Evolutionary conservation across 2,329 filamentous ascomycete genomes (phyloP).

Genomic region (Ophiostoma piceae): DNA sequence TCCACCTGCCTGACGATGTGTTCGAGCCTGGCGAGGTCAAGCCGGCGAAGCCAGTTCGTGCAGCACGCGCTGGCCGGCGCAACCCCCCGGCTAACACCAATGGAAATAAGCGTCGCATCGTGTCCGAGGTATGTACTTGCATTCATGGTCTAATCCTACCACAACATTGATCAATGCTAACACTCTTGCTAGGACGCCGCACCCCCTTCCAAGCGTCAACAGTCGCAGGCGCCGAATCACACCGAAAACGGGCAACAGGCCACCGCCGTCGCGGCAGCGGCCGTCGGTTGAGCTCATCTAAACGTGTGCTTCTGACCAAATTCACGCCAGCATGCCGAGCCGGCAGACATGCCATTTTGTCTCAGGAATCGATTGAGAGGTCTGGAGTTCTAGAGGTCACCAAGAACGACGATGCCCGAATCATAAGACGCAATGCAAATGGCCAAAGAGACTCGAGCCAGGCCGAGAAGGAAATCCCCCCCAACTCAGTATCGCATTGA

Average conservation of each 20-base stretch:
- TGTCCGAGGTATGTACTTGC: slow-evolving; percentile 26
- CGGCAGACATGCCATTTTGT: background rate
- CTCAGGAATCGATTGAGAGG: background rate
- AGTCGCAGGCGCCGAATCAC: slow-evolving; percentile 23
- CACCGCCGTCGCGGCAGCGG: slow-evolving; percentile 17
- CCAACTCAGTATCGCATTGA: background rate
- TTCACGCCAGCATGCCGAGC: background rate
- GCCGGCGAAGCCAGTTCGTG: slow-evolving; percentile 52
- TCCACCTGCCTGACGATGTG: slow-evolving; percentile 82
- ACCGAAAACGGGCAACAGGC: slow-evolving; percentile 30
- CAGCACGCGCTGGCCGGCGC: slow-evolving; percentile 35
- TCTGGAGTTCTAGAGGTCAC: background rate
- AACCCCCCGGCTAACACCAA: slow-evolving; percentile 40
- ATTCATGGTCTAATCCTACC: background rate
- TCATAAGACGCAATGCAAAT: background rate
- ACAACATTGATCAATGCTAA: background rate
- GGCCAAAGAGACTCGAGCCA: background rate
- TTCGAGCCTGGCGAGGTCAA: slow-evolving; percentile 75
- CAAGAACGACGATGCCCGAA: background rate
- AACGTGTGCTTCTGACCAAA: background rate
- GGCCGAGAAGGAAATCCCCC: background rate
- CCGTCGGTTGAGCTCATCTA: slow-evolving; percentile 21
- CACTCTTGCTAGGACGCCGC: slow-evolving; percentile 34
- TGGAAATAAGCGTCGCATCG: slow-evolving; percentile 45
- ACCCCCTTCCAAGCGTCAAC: slow-evolving; percentile 35